Evolutionary conservation across 2,329 filamentous ascomycete genomes (phyloP).

Genomic region (Xylariaceae sp.): DNA sequence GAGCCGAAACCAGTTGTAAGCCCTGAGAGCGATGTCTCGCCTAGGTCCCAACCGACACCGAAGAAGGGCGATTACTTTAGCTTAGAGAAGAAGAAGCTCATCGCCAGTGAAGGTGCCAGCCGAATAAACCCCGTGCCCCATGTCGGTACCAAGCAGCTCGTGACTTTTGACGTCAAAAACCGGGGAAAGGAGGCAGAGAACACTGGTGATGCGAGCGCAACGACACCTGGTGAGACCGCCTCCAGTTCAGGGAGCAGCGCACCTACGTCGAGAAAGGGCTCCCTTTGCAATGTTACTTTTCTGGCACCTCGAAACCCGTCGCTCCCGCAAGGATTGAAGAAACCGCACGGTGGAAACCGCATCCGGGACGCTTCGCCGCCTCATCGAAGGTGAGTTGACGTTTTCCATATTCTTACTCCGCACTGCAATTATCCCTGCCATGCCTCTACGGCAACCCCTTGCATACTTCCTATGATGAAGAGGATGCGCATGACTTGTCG

Average conservation of each 20-base stretch:
- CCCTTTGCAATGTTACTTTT: conserved; percentile 56
- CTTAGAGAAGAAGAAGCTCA: conserved; percentile 24
- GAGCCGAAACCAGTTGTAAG: conserved; percentile 31
- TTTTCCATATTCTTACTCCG: conserved; percentile 7
- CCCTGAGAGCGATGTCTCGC: conserved; percentile 38
- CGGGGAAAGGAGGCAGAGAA: conserved; percentile 37
- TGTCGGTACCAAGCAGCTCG: conserved; percentile 19
- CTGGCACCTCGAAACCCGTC: conserved; percentile 50
- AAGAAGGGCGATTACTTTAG: conserved; percentile 39
- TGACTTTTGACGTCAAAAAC: conserved; percentile 24
- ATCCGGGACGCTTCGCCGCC: conserved; percentile 56
- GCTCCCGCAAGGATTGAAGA: conserved; percentile 55
- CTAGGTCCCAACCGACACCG: conserved; percentile 35
- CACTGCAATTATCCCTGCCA: background rate
- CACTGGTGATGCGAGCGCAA: conserved; percentile 41
- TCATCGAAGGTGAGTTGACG: conserved; percentile 52
- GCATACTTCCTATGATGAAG: background rate
- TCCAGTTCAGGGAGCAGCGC: conserved; percentile 45
- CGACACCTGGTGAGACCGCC: conserved; percentile 43
- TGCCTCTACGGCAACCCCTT: background rate
- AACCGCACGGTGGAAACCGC: conserved; percentile 50
- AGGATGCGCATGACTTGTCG: background rate
- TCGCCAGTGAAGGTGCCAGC: conserved; percentile 19
- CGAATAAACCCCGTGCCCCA: conserved; percentile 18
- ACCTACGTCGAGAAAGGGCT: conserved; percentile 50